These are phyloP conservation scores for Trichoderma oligosporum DNA, from an alignment of 2,329 filamentous ascomycete genomes.

Conservation along the genomic window DNA sequence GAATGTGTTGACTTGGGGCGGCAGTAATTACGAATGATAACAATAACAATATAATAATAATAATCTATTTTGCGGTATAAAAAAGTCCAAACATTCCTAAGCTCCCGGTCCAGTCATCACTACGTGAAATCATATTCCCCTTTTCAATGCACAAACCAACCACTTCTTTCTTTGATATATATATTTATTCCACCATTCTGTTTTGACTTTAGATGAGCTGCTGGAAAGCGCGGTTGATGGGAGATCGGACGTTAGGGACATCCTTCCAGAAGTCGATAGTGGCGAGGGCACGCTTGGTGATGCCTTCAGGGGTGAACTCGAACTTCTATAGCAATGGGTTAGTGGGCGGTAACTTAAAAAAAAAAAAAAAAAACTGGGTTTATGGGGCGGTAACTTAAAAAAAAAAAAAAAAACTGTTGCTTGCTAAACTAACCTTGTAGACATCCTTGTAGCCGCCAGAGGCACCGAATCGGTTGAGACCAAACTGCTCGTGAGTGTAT, in stretches of 20 bases:
- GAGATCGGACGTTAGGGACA: conserved; percentile 82
- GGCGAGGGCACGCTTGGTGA: conserved; percentile 87
- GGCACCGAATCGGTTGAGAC: conserved; percentile 97
- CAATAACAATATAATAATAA: too few relatives aligned
- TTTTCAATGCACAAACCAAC: conserved; percentile 13
- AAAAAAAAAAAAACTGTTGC: too few relatives aligned
- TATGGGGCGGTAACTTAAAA: too few relatives aligned
- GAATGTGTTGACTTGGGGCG: too few relatives aligned
- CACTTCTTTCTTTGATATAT: background rate
- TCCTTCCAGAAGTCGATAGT: conserved; percentile 99
- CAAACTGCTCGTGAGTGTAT: conserved; percentile 99
- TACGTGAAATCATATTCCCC: conserved; percentile 26
- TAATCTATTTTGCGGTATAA: conserved; percentile 4
- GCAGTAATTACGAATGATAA: too few relatives aligned
- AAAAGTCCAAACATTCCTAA: conserved; percentile 22
- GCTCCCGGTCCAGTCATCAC: conserved; percentile 28
- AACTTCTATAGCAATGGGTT: conserved; percentile 70
- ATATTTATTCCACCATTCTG: background rate
- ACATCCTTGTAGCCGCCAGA: conserved; percentile 97
- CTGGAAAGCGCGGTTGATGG: conserved; percentile 95
- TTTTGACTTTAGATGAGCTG: conserved; percentile 72
- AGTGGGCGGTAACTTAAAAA: conserved; percentile 30
- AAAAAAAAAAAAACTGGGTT: too few relatives aligned
- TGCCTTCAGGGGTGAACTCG: conserved; percentile 96
- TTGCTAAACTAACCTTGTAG: conserved; percentile 69